These are phyloP conservation scores for Phytophthora fragariaefolia DNA, from an alignment of 352 stramenopile species.

Conservation along the genomic window DNA sequence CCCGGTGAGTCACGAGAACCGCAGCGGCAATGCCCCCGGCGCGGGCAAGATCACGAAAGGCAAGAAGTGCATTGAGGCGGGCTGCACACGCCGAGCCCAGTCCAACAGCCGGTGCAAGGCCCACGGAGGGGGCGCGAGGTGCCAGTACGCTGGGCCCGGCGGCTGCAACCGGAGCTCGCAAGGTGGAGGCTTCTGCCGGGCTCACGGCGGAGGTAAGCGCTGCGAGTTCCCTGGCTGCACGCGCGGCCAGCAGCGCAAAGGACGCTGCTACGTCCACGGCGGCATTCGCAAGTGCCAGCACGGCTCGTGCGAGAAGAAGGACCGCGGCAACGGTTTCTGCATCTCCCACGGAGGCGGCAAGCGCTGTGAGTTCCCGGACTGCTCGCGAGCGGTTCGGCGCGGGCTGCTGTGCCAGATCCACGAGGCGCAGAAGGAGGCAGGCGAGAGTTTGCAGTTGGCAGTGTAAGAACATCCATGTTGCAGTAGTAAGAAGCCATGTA, in stretches of 20 bases:
- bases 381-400: slow-evolving; percentile 59
- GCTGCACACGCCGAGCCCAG: slow-evolving; percentile 70
- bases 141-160: slow-evolving; percentile 64
- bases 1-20: slow-evolving; percentile 23
- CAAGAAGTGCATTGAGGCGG: slow-evolving; percentile 76
- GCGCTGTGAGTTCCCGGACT: slow-evolving; percentile 57
- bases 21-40: slow-evolving; percentile 22
- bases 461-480: slow-evolving; percentile 15
- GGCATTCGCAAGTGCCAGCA: slow-evolving; percentile 85
- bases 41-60: slow-evolving; percentile 52
- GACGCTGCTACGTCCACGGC: slow-evolving; percentile 84
- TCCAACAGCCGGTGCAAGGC: slow-evolving; percentile 89
- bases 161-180: slow-evolving; percentile 78
- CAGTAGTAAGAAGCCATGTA: slow-evolving; percentile 30
- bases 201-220: slow-evolving; percentile 82
- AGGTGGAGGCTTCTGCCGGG: slow-evolving; percentile 79
- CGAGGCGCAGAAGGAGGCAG: slow-evolving; percentile 30
- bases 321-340: slow-evolving; percentile 82
- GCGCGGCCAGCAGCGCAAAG: slow-evolving; percentile 83
- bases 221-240: slow-evolving; percentile 77
- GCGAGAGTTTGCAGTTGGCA: slow-evolving; percentile 25
- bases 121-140: slow-evolving; percentile 74
- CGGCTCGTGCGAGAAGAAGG: slow-evolving; percentile 84
- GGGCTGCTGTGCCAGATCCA: slow-evolving; percentile 69
- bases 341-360: slow-evolving; percentile 79